Evolutionary conservation across 2,329 filamentous ascomycete genomes (phyloP), one percentile per base, ranked within the genome.

Genomic region (Aureobasidium sp.): DNA sequence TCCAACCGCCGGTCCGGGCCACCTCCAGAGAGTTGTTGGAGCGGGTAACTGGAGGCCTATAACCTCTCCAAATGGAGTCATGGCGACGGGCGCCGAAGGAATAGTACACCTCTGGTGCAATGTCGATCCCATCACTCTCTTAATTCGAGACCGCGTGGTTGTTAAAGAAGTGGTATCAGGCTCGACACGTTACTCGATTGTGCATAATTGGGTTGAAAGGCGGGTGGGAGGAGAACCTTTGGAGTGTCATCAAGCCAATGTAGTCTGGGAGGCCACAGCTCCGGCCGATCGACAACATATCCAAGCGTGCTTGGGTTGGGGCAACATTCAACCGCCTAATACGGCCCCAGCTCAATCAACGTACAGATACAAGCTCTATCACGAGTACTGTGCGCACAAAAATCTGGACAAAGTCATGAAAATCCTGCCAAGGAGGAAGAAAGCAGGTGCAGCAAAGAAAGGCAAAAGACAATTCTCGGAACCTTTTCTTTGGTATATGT

Each of bases 401-500:
- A 45, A 25, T 36, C 8, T 64, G 36, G 11, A n/a, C 29, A 40
- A 27, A 7, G 3, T 64, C 27, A 53, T 64, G 31, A 25, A 47
- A 5, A 43, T 25, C 3, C 47, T 43, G 23, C 27, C 40, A n/a
- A 50, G 36, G 11, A 31, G 20, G 25, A 40, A 40, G 20, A 36
- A 25, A 20, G 3, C 2, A 13, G 23, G 31, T 11, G 38, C 15
- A 4, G 3, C 2, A 2, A 31, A 9, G 15, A 47, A 29, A 45
- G n/a, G 29, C 10, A 13, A n/a, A 16, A 53, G 31, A 64, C 38
- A 29, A 11, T 31, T 54, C 2, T 25, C 60, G 4, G 60, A 64
- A 18, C 29, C 47, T 9, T 64, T 64, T 23, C 16, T 64, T 15
- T 64, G 60, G 60, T 45, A 54, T 6, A 31, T 53, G 36, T 64